phyloP scores from a whole-genome alignment of 75 land plant genomes.

The Sequoia sempervirens region DNA sequence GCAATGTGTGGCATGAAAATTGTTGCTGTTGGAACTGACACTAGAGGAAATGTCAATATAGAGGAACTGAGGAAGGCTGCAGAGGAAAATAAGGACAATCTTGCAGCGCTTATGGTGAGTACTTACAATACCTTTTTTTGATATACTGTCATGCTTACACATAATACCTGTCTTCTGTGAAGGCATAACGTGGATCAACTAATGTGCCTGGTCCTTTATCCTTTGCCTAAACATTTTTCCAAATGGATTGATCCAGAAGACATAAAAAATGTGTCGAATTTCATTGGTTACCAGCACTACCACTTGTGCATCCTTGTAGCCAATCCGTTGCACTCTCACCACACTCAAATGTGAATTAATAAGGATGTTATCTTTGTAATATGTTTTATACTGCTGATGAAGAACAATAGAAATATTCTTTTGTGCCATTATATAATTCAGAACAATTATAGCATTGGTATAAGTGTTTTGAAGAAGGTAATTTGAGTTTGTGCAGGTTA shows the following conservation, averaged over 20 bases:
- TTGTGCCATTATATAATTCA: neutral
- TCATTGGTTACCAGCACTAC: neutral
- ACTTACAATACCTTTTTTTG: neutral
- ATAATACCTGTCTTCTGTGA: neutral
- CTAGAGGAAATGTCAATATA: conserved; percentile 92
- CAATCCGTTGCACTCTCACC: neutral
- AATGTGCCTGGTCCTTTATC: neutral
- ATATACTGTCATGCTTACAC: neutral
- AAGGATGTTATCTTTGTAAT: neutral
- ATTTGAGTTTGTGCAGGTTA: conserved; percentile 52
- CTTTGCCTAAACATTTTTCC: neutral
- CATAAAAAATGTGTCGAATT: neutral
- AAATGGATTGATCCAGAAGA: neutral
- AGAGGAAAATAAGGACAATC: conserved; percentile 76
- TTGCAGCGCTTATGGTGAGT: conserved; percentile 91
- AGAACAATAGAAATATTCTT: neutral
- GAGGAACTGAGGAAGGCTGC: conserved; percentile 86
- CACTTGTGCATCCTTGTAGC: neutral
- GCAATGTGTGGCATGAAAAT: conserved; percentile 99
- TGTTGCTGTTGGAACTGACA: conserved; percentile 96
- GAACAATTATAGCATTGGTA: neutral
- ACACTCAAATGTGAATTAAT: neutral
- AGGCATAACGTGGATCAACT: neutral
- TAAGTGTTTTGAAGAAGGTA: neutral
- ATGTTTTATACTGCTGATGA: neutral